phyloP scores from a whole-genome alignment of 2,329 filamentous ascomycete species.

The Venturia oleaginea region DNA sequence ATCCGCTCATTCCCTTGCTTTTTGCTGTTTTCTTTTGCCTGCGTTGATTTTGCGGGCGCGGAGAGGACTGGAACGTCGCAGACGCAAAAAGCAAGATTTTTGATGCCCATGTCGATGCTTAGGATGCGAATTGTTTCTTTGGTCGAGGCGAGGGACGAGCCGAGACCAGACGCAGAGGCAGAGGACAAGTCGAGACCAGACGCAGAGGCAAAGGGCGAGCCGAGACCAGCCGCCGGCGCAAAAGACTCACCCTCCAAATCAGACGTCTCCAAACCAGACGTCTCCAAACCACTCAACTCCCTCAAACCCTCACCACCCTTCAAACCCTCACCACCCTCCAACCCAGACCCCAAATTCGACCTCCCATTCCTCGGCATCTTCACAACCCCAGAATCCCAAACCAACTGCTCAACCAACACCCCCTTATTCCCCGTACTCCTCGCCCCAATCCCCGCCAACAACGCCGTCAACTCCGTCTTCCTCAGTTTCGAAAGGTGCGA shows the following conservation, averaged over 20 bases:
- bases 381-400: neutral
- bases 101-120: constrained; percentile 78
- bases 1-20: neutral
- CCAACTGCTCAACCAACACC: neutral
- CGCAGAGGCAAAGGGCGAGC: too few relatives aligned
- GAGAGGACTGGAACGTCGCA: constrained; percentile 30
- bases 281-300: neutral
- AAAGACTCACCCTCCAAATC: too few relatives aligned
- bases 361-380: neutral
- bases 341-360: too few relatives aligned
- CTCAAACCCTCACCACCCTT: neutral
- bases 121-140: constrained; percentile 42
- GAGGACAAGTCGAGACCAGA: too few relatives aligned
- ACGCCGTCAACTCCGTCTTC: neutral
- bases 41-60: neutral
- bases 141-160: neutral
- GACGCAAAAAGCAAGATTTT: constrained; percentile 68
- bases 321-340: neutral
- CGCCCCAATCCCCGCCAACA: neutral
- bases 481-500: neutral
- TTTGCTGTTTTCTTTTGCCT: neutral
- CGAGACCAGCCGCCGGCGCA: too few relatives aligned
- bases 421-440: neutral
- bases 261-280: too few relatives aligned
- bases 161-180: neutral